Conservation (phyloP, 2,329 filamentous ascomycete species). For the Claviceps quebecensis region DNA sequence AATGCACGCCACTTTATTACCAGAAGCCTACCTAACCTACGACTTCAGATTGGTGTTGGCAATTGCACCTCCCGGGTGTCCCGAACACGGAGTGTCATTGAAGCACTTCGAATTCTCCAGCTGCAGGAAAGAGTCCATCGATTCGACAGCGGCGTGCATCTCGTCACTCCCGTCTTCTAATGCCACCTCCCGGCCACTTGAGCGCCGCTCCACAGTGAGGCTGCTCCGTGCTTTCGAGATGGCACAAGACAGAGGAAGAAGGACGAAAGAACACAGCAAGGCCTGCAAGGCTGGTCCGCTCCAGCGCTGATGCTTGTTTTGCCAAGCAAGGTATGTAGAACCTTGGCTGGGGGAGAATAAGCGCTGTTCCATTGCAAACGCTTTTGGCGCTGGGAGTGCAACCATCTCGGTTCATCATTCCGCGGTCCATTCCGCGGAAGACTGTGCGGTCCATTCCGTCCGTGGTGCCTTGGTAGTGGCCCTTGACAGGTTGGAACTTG, state of each 20-base stretch:
- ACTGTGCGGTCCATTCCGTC: not conserved
- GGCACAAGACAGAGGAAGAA: too few species aligned
- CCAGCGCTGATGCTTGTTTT: too few species aligned
- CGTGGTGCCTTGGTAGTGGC: not conserved
- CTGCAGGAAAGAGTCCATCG: not conserved
- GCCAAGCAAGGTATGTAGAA: too few species aligned
- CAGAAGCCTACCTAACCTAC: not conserved
- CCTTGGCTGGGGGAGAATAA: too few species aligned
- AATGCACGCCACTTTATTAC: not conserved
- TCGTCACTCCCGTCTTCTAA: not conserved
- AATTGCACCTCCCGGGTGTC: not conserved
- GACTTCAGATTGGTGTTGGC: not conserved
- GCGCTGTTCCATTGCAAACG: too few species aligned
- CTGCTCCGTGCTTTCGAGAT: too few species aligned
- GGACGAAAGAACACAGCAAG: too few species aligned
- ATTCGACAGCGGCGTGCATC: not conserved
- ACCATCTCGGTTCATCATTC: not conserved
- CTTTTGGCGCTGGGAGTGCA: too few species aligned
- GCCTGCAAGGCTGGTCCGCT: too few species aligned
- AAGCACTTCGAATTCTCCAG: not conserved
- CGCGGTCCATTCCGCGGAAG: not conserved
- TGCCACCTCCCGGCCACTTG: not conserved
- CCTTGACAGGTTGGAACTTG: not conserved
- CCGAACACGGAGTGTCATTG: conserved; percentile 1
- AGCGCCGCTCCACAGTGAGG: not conserved